Evolutionary conservation across 2,329 filamentous ascomycete species (phyloP).

Genomic region (Verticillium dahliae): DNA sequence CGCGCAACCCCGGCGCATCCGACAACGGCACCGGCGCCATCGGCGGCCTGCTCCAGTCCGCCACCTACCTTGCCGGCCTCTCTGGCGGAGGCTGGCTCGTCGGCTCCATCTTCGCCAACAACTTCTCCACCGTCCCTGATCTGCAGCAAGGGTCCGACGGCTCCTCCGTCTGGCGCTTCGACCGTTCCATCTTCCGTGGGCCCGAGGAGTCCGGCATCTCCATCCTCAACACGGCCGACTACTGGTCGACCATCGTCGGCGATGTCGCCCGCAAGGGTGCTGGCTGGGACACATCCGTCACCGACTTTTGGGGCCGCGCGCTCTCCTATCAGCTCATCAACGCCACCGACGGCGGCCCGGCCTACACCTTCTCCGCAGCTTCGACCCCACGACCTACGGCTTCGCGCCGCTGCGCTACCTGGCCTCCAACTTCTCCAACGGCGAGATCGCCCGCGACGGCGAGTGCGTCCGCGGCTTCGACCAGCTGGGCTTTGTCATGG

Average conservation of each 20-base stretch:
- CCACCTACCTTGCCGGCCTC: constrained; percentile 75
- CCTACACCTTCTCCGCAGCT: constrained; percentile 72
- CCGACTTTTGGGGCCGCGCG: constrained; percentile 79
- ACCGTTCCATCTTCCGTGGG: constrained; percentile 33
- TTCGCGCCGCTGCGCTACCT: constrained; percentile 56
- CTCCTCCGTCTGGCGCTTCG: constrained; percentile 31
- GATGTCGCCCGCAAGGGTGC: constrained; percentile 29
- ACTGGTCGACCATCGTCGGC: constrained; percentile 28
- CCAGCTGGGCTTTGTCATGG: constrained; percentile 74
- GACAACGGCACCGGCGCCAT: constrained; percentile 52
- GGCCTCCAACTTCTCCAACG: constrained; percentile 50
- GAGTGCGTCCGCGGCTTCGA: constrained; percentile 60
- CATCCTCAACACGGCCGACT: constrained; percentile 20
- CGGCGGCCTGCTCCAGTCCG: constrained; percentile 72
- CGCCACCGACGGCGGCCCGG: constrained; percentile 63
- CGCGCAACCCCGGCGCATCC: constrained; percentile 58
- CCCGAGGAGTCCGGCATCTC: constrained; percentile 27
- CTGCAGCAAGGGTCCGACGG: constrained; percentile 38
- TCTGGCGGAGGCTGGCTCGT: constrained; percentile 82
- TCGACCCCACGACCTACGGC: constrained; percentile 51
- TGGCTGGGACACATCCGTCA: constrained; percentile 57
- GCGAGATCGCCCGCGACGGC: constrained; percentile 37
- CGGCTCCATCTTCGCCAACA: constrained; percentile 77
- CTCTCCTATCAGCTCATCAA: constrained; percentile 78
- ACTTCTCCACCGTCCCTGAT: constrained; percentile 63